Percentiles rank a stretch among this genome's conserved stretches.
These are phyloP conservation scores for Penicillium salamii DNA, from an alignment of 495 filamentous ascomycete genomes.

Conservation along the genomic window DNA sequence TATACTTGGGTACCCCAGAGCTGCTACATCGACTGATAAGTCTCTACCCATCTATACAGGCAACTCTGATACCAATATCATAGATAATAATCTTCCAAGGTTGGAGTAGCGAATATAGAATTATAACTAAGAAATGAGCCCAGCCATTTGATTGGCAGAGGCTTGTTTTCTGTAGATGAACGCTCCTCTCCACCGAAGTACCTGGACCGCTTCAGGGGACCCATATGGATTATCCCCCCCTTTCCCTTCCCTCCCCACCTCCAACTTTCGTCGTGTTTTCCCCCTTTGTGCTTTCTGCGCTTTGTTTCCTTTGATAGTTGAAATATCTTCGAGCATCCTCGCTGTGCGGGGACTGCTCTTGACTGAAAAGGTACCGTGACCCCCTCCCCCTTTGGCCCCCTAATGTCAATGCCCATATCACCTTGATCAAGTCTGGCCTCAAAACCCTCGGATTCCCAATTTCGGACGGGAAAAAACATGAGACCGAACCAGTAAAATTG, in stretches of 20 bases:
- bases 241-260: conserved; percentile 6
- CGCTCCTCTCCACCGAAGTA: conserved; percentile 6
- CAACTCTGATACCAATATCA: too few species aligned
- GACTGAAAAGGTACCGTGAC: conserved; percentile 3
- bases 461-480: neutral
- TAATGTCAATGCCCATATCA: neutral
- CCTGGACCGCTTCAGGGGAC: conserved; percentile 5
- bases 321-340: conserved; percentile 20
- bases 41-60: too few species aligned
- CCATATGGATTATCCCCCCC: neutral
- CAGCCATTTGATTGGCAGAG: conserved; percentile 17
- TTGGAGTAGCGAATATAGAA: too few species aligned
- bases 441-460: neutral
- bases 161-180: conserved; percentile 30
- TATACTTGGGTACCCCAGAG: too few species aligned
- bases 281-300: conserved; percentile 5
- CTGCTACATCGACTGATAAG: too few species aligned
- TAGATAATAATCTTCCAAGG: too few species aligned
- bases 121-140: too few species aligned
- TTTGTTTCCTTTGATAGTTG: conserved; percentile 1
- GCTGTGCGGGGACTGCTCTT: conserved; percentile 27
- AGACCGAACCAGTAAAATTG: too few species aligned
- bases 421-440: neutral
- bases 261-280: conserved; percentile 8
- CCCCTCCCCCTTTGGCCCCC: conserved; percentile 1